These are phyloP conservation scores for Sarcocystis neurona DNA, from an alignment of 169 alveolate genomes.

Conservation along the genomic window DNA sequence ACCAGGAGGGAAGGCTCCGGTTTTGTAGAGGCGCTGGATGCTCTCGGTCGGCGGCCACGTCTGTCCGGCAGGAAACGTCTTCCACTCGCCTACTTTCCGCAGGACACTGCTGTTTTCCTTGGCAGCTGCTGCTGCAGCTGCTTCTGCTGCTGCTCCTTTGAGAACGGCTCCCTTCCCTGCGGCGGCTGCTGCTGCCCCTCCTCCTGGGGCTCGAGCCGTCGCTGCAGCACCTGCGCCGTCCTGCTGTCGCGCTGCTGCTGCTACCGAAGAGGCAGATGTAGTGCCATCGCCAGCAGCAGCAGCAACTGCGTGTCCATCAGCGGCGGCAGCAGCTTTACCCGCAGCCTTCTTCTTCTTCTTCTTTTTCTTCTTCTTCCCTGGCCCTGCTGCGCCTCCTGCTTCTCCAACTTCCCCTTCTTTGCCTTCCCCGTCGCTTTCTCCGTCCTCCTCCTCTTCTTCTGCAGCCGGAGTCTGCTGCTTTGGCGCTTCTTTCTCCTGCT, in stretches of 20 bases:
- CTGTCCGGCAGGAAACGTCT: constrained; percentile 69
- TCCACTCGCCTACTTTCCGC: constrained; percentile 77
- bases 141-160: constrained; percentile 23
- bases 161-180: not conserved
- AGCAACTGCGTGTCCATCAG: not conserved
- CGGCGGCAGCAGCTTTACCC: constrained; percentile 9
- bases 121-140: not conserved
- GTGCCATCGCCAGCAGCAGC: no score
- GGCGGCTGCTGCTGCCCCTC: constrained; percentile 16
- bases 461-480: not conserved
- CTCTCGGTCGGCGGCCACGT: constrained; percentile 81
- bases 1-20: constrained; percentile 70
- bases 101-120: constrained; percentile 76
- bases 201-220: not conserved
- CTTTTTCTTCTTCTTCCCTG: constrained; percentile 56
- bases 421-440: constrained; percentile 7
- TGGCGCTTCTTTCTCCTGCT: not conserved
- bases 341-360: constrained; percentile 58
- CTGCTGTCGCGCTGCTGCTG: no score
- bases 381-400: not conserved
- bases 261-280: no score
- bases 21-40: constrained; percentile 70
- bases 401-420: no score
- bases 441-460: not conserved
- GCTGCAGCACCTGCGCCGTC: no score